A percentile compares a stretch with the other conserved stretches of the same genome.
Evolutionary conservation across 2,329 filamentous ascomycete genomes (phyloP).

Genomic region (Aspergillus tamarii): DNA sequence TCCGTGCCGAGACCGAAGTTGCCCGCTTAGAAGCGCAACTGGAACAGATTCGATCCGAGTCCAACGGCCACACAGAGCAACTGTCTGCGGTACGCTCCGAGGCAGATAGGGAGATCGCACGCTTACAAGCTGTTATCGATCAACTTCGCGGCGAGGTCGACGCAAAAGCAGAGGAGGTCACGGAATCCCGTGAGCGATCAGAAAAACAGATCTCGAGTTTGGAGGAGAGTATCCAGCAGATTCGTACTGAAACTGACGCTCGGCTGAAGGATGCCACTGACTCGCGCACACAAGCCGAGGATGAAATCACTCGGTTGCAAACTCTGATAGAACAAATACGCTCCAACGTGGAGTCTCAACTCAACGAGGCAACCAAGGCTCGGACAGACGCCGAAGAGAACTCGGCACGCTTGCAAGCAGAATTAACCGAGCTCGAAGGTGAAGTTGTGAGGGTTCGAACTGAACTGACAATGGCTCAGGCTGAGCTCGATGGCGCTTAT

Average conservation of each 20-base stretch:
- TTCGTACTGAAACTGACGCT: constrained; percentile 26
- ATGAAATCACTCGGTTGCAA: constrained; percentile 25
- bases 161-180: constrained; percentile 21
- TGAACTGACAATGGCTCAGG: constrained; percentile 85
- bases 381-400: constrained; percentile 41
- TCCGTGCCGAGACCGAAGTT: constrained; percentile 21
- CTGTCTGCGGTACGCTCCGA: constrained; percentile 22
- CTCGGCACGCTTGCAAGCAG: constrained; percentile 48
- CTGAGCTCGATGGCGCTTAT: constrained; percentile 93
- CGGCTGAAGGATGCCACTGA: constrained; percentile 27
- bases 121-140: constrained; percentile 34
- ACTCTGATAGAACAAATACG: constrained; percentile 36
- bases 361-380: constrained; percentile 33
- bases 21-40: constrained; percentile 19
- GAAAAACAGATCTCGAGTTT: constrained; percentile 33
- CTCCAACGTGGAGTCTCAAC: constrained; percentile 35
- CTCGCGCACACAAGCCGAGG: constrained; percentile 21
- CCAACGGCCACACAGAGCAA: constrained; percentile 21
- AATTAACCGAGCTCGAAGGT: constrained; percentile 59
- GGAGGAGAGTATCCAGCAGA: constrained; percentile 29
- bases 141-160: constrained; percentile 35
- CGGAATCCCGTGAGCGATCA: constrained; percentile 31
- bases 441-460: constrained; percentile 69
- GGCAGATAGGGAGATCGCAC: constrained; percentile 30
- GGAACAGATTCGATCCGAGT: constrained; percentile 20